Evolutionary conservation across 2,329 filamentous ascomycete genomes (phyloP).

Genomic region (Arthrobotrys sphaeroides): DNA sequence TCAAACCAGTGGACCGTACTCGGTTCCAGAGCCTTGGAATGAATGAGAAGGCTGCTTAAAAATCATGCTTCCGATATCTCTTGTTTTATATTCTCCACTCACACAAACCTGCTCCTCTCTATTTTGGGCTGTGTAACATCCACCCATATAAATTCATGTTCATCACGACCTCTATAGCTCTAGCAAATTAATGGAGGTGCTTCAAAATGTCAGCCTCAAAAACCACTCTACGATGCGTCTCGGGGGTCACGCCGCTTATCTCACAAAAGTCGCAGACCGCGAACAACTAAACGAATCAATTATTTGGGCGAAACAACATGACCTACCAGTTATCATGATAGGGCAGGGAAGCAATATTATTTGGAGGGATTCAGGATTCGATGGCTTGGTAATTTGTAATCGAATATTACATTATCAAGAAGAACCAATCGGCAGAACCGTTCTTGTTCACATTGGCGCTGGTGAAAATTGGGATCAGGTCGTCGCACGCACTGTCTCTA

Average conservation of each 20-base stretch:
- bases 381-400: conserved; percentile 21
- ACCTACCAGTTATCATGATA: conserved; percentile 8
- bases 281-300: conserved; percentile 4
- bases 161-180: not conserved
- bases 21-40: too few relatives aligned
- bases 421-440: not conserved
- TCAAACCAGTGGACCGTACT: too few relatives aligned
- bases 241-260: conserved; percentile 5
- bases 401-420: conserved; percentile 16
- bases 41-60: too few relatives aligned
- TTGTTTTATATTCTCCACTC: too few relatives aligned
- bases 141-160: too few relatives aligned
- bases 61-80: too few relatives aligned
- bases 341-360: conserved; percentile 23
- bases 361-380: conserved; percentile 24
- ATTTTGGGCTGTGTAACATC: too few relatives aligned
- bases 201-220: conserved; percentile 1
- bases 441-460: conserved; percentile 10
- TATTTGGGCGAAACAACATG: not conserved
- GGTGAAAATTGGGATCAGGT: conserved; percentile 29
- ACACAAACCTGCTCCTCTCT: too few relatives aligned
- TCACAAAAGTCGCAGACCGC: not conserved
- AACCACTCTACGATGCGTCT: conserved; percentile 21
- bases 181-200: conserved; percentile 1
- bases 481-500: conserved; percentile 8